Evolutionary conservation across 2,329 filamentous ascomycete species (phyloP), one percentile per base, ranked within the genome.

Genomic region (Tolypocladium inflatum): DNA sequence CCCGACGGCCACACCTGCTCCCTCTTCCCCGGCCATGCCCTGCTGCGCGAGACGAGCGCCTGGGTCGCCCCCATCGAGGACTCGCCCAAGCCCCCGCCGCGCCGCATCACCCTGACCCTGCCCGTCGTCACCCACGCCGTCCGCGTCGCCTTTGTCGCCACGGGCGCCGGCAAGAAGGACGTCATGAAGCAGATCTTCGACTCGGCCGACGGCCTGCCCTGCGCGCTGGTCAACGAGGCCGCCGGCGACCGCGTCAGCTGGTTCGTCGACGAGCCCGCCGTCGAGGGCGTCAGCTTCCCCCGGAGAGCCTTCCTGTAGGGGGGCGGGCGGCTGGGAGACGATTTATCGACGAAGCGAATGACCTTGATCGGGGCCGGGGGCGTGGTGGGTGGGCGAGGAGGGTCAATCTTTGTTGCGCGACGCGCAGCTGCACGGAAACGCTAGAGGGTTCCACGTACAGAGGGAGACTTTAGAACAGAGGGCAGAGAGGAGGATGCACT

Each of bases 1-100:
- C 93, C 94, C 17, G 94, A 97, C 73, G 94, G 94, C 56, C 94
- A 99, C 78, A 97, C 94, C 39, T 97, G 94, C 85, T 94, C 89
- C 66, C 80, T 99, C 56, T 99, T 99, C 80, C 94, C 94, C 6
- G 88, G 88, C 57, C 93, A 97, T 71, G 83, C 87, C 59, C 82
- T 97, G 57, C 82, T 97, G 64, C 86, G 91, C 63, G 93, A 97
- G 77, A 84, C 84, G 41, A 87, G 86, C 67, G 91, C 93, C 57
- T 99, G 94, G 94, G 91, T 97, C 50, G 88, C 92, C 17, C 84
- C 91, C 52, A 95, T 97, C 69, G 86, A 88, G 68, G 90, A 97
- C 77, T 96, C 91, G 50, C 94, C 94, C 55, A 99, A 99, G 82
- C 93, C 93, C 43, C 94, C 94, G 52, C 83, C 91, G 52, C 87